Conservation (phyloP, 306 rosid genomes). For the Vigna trinervia region DNA sequence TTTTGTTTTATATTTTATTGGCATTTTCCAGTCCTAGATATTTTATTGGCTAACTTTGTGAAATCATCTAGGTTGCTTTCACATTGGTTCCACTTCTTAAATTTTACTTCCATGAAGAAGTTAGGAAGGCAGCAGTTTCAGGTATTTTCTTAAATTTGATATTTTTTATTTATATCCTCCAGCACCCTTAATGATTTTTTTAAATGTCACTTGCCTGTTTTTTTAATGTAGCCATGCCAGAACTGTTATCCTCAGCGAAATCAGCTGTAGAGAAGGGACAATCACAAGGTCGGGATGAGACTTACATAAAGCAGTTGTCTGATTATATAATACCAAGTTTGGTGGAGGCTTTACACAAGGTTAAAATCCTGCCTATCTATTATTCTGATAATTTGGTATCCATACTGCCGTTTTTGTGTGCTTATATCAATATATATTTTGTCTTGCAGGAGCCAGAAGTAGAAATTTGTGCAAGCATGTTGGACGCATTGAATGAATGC, state of each 20-base stretch:
- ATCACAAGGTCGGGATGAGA: conserved; percentile 84
- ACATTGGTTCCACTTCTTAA: conserved; percentile 97
- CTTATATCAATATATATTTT: conserved; percentile 20
- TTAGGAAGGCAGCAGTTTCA: conserved; percentile 99
- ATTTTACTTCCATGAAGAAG: conserved; percentile 98
- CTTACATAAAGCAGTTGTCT: conserved; percentile 89
- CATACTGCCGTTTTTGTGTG: conserved; percentile 4
- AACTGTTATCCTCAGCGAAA: conserved; percentile 86
- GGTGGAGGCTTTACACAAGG: conserved; percentile 98
- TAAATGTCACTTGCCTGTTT: conserved; percentile 34
- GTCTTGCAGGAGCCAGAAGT: conserved; percentile 91
- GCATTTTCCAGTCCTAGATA: conserved; percentile 2
- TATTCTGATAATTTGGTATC: conserved; percentile 9
- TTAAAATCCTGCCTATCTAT: conserved; percentile 41
- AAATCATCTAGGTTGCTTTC: conserved; percentile 82
- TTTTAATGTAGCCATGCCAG: conserved; percentile 84
- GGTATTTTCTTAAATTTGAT: conserved; percentile 53
- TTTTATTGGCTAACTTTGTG: conserved; percentile 43
- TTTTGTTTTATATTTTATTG: conserved; percentile 26
- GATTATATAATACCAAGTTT: conserved; percentile 93
- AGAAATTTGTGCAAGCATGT: conserved; percentile 91
- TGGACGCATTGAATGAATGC: conserved; percentile 91
- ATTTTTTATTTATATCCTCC: conserved; percentile 4
- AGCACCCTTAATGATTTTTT: not conserved
- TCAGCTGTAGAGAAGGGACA: conserved; percentile 89